Evolutionary conservation across 2,329 filamentous ascomycete species (phyloP), one percentile per base, ranked within the genome.

Genomic region (Venturia pyrina): DNA sequence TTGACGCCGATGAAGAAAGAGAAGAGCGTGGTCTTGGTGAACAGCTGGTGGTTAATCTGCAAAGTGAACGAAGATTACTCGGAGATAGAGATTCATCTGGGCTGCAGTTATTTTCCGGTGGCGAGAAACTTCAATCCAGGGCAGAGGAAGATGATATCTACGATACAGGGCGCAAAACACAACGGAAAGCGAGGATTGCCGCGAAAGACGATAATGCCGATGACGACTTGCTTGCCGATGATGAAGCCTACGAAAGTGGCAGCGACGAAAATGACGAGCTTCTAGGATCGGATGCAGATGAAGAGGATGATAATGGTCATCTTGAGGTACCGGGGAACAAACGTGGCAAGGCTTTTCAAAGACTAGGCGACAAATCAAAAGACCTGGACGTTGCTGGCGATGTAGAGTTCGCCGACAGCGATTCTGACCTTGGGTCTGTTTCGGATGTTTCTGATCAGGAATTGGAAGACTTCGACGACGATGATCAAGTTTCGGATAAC

Each of bases 381-480:
- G 82, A 76, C 64, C 70, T 70, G 44, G 69, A 75, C 28, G 80
- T 80, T 13, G 85, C 86, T 32, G 90, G 87, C 40, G 91, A 96
- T 65, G 72, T 98, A 66, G 91, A 87, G 1, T 99, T 97, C 79
- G 95, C 95, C 17, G 95, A 99, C 73, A 96, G 91, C 72, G 96
- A 99, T 75, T 99, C 95, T 0, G 96, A 99, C 74, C 82, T 99
- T 5, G 95, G 95, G 7, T 96, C 93, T 3, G 77, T 97, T 69
- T 96, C 91, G 10, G 82, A 81, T 0, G 82, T 79, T 10, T 83
- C 85, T 8, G 83, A 85, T 24, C 81, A 82, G 66, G 81, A 83
- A 40, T 69, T 82, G 2, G 82, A 83, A 60, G 79, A 78, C 13
- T 77, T 80, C 0, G 79, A 78, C 13, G 78, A 80, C 0, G 78